A percentile compares a stretch with the other conserved stretches of the same genome.
phyloP scores from a whole-genome alignment of 208 protist species.

The Leishmania martiniquensis region DNA sequence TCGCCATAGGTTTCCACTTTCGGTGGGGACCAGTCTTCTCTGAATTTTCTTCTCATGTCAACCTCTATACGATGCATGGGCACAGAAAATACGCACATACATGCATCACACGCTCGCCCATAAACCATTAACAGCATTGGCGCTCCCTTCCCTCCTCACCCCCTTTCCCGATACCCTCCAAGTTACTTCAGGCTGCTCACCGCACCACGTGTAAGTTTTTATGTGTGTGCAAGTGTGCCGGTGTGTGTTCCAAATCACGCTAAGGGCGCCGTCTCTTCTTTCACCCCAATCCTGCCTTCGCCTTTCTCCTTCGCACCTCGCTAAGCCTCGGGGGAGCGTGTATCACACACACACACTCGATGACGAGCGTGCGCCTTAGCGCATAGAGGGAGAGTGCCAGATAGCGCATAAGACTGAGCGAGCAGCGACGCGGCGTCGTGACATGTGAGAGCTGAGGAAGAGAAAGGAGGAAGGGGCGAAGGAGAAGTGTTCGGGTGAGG shows the following conservation, averaged over 20 bases:
- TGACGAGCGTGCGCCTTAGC: background rate
- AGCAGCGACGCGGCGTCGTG: background rate
- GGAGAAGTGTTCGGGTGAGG: background rate
- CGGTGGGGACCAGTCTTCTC: background rate
- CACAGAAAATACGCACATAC: background rate
- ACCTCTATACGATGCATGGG: background rate
- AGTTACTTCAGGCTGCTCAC: background rate
- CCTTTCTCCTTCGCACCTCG: background rate
- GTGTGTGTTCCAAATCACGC: background rate
- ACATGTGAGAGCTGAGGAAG: background rate
- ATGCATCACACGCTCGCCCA: background rate
- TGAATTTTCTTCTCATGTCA: background rate
- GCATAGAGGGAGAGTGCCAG: background rate
- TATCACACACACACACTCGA: background rate
- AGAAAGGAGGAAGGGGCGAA: too few relatives aligned
- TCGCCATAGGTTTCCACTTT: background rate
- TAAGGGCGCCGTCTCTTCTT: background rate
- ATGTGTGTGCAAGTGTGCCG: background rate
- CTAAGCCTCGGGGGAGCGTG: background rate
- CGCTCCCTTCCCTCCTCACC: background rate
- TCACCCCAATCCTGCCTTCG: background rate
- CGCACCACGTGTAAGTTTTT: background rate
- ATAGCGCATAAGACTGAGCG: background rate
- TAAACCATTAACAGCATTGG: background rate
- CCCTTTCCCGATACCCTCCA: background rate